These are phyloP conservation scores for Helotiales sp. DNA, from an alignment of 2,329 filamentous ascomycete species.

Conservation along the genomic window DNA sequence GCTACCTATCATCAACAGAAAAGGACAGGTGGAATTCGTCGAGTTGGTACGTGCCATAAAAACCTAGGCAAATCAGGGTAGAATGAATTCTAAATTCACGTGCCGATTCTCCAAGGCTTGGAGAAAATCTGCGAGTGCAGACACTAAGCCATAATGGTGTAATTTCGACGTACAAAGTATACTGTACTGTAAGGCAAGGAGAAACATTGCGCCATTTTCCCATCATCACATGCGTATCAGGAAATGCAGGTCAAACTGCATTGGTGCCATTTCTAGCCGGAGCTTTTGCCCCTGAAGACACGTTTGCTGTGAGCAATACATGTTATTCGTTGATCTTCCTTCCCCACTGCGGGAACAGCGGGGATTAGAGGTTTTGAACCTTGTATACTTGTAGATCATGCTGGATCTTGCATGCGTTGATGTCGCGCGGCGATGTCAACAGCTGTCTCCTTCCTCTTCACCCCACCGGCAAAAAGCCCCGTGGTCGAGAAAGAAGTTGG, in stretches of 20 bases:
- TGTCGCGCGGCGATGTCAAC: background rate
- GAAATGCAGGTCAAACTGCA: background rate
- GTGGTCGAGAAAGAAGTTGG: background rate
- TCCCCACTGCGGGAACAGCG: constrained; percentile 2
- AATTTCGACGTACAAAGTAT: too few relatives aligned
- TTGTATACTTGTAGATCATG: constrained; percentile 4
- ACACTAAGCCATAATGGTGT: too few relatives aligned
- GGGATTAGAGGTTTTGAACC: background rate
- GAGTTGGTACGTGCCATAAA: too few relatives aligned
- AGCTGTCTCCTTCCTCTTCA: background rate
- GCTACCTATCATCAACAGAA: too few relatives aligned
- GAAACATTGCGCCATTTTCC: constrained; percentile 5
- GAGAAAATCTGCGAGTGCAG: too few relatives aligned
- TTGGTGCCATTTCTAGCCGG: background rate
- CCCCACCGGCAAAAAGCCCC: background rate
- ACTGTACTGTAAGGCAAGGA: too few relatives aligned
- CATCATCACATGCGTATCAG: constrained; percentile 10
- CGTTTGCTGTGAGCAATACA: background rate
- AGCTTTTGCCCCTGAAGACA: constrained; percentile 8
- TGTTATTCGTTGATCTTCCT: constrained; percentile 4
- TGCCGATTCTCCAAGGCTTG: too few relatives aligned
- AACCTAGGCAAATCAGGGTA: too few relatives aligned
- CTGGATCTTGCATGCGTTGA: background rate
- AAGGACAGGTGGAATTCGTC: too few relatives aligned
- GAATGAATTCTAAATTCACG: too few relatives aligned